These are phyloP conservation scores for Cystoderma amianthinum DNA, from an alignment of 768 basidiomycete genomes.

Conservation along the genomic window DNA sequence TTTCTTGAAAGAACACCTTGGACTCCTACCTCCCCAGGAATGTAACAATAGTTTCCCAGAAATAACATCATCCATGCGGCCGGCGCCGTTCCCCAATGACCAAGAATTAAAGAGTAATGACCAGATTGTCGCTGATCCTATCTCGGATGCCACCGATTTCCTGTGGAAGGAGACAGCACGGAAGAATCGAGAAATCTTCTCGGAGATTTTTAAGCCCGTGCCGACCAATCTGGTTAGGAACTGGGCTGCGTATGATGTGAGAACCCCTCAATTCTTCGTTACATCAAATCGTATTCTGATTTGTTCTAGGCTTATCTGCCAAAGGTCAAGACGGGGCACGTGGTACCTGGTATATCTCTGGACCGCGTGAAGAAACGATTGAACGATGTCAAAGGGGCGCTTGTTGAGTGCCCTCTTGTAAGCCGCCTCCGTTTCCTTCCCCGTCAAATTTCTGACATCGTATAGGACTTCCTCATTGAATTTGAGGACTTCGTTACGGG, in stretches of 20 bases:
- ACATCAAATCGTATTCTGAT: not conserved
- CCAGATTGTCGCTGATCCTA: slow-evolving; percentile 67
- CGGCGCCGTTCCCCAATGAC: slow-evolving; percentile 65
- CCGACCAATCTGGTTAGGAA: slow-evolving; percentile 77
- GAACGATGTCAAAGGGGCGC: slow-evolving; percentile 54
- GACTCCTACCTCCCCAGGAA: slow-evolving; percentile 72
- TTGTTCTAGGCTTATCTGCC: slow-evolving; percentile 65
- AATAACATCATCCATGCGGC: slow-evolving; percentile 64
- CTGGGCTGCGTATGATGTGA: slow-evolving; percentile 75
- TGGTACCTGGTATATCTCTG: slow-evolving; percentile 62
- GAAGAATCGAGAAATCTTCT: slow-evolving; percentile 79
- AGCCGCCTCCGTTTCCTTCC: slow-evolving; percentile 10
- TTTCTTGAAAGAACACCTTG: slow-evolving; percentile 93
- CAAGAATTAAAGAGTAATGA: slow-evolving; percentile 67
- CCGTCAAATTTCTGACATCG: slow-evolving; percentile 4
- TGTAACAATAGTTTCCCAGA: slow-evolving; percentile 24
- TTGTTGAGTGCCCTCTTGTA: slow-evolving; percentile 77
- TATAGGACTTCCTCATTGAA: slow-evolving; percentile 80
- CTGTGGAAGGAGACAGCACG: slow-evolving; percentile 69
- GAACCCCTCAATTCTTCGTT: too few relatives aligned
- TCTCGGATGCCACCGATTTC: slow-evolving; percentile 49
- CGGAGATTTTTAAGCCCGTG: slow-evolving; percentile 78
- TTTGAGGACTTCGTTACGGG: slow-evolving; percentile 66
- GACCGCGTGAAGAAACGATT: slow-evolving; percentile 73
- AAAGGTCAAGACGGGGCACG: slow-evolving; percentile 75